Evolutionary conservation across 2,329 filamentous ascomycete genomes (phyloP).

Genomic region (Neonectria coccinea): DNA sequence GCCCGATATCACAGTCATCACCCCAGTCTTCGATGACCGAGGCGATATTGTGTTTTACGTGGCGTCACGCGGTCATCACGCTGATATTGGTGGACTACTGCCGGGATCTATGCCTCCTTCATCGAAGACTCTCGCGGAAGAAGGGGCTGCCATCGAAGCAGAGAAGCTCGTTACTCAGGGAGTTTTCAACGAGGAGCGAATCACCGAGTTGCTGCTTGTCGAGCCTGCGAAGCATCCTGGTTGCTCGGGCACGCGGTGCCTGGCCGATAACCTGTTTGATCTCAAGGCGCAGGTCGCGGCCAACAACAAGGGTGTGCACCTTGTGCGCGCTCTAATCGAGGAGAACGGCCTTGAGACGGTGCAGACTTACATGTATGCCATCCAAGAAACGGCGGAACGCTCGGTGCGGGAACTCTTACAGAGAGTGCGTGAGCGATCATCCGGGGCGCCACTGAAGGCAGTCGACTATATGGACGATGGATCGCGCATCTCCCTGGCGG

Average conservation of each 20-base stretch:
- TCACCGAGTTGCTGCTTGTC: conserved; percentile 76
- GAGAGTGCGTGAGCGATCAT: conserved; percentile 30
- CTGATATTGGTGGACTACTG: conserved; percentile 77
- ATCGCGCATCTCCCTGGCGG: conserved; percentile 78
- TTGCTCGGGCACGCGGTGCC: conserved; percentile 81
- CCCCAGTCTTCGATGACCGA: conserved; percentile 59
- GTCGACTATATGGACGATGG: conserved; percentile 85
- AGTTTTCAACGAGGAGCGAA: conserved; percentile 81
- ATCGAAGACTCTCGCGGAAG: conserved; percentile 73
- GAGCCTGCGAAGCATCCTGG: conserved; percentile 81
- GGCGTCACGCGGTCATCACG: conserved; percentile 49
- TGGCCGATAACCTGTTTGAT: conserved; percentile 87
- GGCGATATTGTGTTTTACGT: conserved; percentile 46
- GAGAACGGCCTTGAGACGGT: conserved; percentile 80
- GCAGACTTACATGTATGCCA: conserved; percentile 66
- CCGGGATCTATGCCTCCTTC: conserved; percentile 87
- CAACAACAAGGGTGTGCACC: conserved; percentile 84
- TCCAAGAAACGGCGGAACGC: conserved; percentile 56
- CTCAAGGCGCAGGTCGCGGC: conserved; percentile 88
- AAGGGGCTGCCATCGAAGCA: conserved; percentile 73
- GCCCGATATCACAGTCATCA: conserved; percentile 68
- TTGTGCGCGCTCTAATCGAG: conserved; percentile 77
- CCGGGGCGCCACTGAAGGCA: conserved; percentile 43
- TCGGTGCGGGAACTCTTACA: conserved; percentile 34
- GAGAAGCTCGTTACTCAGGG: conserved; percentile 82